Evolutionary conservation across 2,329 filamentous ascomycete species (phyloP).

Genomic region (Pestalotiopsis sp.): DNA sequence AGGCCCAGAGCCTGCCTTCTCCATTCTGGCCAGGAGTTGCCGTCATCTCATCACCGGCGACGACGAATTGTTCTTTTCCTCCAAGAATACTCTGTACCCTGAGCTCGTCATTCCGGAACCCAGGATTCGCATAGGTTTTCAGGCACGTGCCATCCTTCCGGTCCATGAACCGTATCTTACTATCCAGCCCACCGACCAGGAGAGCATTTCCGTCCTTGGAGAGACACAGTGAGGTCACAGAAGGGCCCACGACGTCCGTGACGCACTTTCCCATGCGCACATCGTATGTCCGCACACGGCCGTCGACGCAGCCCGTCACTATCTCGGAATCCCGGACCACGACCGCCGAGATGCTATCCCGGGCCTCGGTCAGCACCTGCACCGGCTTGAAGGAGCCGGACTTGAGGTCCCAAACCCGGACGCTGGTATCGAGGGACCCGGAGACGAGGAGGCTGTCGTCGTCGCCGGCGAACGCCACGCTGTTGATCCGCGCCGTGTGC

Average conservation of each 20-base stretch:
- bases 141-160: conserved; percentile 71
- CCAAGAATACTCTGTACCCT: conserved; percentile 77
- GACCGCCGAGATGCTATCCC: conserved; percentile 63
- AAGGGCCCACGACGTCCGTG: conserved; percentile 68
- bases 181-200: conserved; percentile 75
- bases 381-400: conserved; percentile 59
- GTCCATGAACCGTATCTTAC: conserved; percentile 78
- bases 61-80: conserved; percentile 71
- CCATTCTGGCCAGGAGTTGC: conserved; percentile 30
- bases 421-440: conserved; percentile 73
- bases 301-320: conserved; percentile 79
- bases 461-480: conserved; percentile 73
- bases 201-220: conserved; percentile 73
- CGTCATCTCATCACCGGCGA: conserved; percentile 76
- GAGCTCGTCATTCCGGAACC: conserved; percentile 65
- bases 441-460: conserved; percentile 72
- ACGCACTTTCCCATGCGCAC: conserved; percentile 71
- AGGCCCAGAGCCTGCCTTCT: conserved; percentile 70
- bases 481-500: conserved; percentile 16
- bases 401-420: conserved; percentile 73
- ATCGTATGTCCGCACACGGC: conserved; percentile 79
- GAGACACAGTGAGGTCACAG: conserved; percentile 73
- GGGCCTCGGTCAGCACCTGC: conserved; percentile 72
- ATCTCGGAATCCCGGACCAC: conserved; percentile 57
- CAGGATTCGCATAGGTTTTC: conserved; percentile 64